Conservation (phyloP, 805 yeast species). For the Cyberlindnera xishuangbannaensis region DNA sequence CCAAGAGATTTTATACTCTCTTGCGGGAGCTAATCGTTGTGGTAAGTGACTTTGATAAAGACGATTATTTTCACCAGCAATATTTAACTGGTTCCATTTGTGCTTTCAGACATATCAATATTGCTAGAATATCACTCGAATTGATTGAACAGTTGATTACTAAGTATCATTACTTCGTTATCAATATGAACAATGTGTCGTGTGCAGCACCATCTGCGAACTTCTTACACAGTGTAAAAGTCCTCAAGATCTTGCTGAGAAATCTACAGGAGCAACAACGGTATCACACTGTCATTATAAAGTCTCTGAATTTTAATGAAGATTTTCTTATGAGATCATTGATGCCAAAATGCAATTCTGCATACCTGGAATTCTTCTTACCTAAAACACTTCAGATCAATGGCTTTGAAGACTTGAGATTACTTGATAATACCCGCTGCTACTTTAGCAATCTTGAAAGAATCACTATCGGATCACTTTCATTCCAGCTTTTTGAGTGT, state of each 20-base stretch:
- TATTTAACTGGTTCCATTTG: too few species aligned
- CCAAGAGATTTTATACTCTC: slow-evolving; percentile 3
- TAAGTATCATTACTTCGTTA: slow-evolving; percentile 13
- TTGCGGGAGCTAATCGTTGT: slow-evolving; percentile 11
- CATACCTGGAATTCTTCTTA: slow-evolving; percentile 16
- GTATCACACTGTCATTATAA: slow-evolving; percentile 13
- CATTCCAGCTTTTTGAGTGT: slow-evolving; percentile 18
- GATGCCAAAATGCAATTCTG: slow-evolving; percentile 17
- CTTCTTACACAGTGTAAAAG: slow-evolving; percentile 1
- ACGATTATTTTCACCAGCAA: neutral
- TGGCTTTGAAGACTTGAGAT: slow-evolving; percentile 19
- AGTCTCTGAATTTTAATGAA: slow-evolving; percentile 3
- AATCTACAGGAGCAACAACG: slow-evolving; percentile 8
- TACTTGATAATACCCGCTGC: slow-evolving; percentile 21
- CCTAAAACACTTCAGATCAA: slow-evolving; percentile 11
- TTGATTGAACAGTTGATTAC: slow-evolving; percentile 2
- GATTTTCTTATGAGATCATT: slow-evolving; percentile 11
- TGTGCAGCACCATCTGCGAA: neutral
- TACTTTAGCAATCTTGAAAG: slow-evolving; percentile 12
- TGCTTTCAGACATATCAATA: slow-evolving; percentile 3
- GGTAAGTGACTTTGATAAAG: slow-evolving; percentile 5
- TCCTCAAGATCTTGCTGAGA: slow-evolving; percentile 14
- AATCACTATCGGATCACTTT: slow-evolving; percentile 17
- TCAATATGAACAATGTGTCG: slow-evolving; percentile 4
- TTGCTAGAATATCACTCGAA: slow-evolving; percentile 9